Percentiles rank a stretch among this genome's conserved stretches.
phyloP scores from a whole-genome alignment of 306 rosid genomes.

The Alnus glutinosa region DNA sequence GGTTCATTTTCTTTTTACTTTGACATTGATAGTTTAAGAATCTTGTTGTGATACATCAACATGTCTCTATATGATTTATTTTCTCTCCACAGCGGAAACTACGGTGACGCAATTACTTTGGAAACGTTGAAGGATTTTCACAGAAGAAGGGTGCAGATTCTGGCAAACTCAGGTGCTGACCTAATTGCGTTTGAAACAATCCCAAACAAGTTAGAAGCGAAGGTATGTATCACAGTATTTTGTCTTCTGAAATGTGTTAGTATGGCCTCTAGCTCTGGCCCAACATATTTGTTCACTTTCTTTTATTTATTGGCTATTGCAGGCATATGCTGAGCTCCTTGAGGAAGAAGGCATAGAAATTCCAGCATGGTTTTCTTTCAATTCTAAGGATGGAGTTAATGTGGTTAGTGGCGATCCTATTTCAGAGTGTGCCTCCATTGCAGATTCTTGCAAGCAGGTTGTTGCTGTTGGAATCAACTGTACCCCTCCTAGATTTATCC shows the following conservation, averaged over 20 bases:
- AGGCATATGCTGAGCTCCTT: conserved; percentile 81
- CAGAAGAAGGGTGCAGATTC: conserved; percentile 75
- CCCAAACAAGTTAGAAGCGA: conserved; percentile 79
- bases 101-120: conserved; percentile 63
- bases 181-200: conserved; percentile 86
- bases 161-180: conserved; percentile 76
- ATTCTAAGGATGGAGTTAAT: conserved; percentile 69
- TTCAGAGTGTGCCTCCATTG: conserved; percentile 68
- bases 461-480: conserved; percentile 88
- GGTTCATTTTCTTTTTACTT: conserved; percentile 29
- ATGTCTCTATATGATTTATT: background rate
- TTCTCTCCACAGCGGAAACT: conserved; percentile 57
- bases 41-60: background rate
- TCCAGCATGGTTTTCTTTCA: conserved; percentile 91
- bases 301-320: conserved; percentile 16
- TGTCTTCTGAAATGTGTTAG: too few species aligned
- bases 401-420: conserved; percentile 80
- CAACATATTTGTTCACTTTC: conserved; percentile 1
- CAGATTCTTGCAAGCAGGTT: conserved; percentile 64
- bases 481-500: conserved; percentile 83
- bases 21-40: conserved; percentile 18
- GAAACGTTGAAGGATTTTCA: conserved; percentile 73
- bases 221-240: conserved; percentile 34
- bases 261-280: background rate
- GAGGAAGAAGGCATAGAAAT: conserved; percentile 71